Conservation (phyloP, 2,329 filamentous ascomycete genomes). For the Clarireedia homoeocarpa region DNA sequence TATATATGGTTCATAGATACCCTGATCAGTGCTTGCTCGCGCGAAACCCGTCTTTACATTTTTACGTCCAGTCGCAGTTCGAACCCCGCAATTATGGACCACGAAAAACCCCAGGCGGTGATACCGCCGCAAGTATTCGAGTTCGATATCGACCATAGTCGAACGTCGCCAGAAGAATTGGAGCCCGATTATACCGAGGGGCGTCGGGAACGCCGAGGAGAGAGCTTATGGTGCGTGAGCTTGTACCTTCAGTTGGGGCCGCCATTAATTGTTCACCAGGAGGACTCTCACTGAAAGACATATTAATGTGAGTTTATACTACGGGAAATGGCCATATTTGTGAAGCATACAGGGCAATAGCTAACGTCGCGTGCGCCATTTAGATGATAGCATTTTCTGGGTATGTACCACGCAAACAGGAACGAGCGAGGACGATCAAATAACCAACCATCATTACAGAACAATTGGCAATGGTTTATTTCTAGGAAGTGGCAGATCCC, state of each 20-base stretch:
- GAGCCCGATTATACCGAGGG: constrained; percentile 21
- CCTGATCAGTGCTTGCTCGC: not conserved
- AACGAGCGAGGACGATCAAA: constrained; percentile 4
- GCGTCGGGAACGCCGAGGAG: constrained; percentile 21
- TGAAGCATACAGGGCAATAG: not conserved
- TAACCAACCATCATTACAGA: constrained; percentile 17
- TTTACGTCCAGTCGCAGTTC: not conserved
- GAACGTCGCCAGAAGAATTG: constrained; percentile 16
- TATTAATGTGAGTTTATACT: constrained; percentile 29
- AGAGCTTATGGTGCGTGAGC: constrained; percentile 23
- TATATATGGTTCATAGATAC: constrained; percentile 3
- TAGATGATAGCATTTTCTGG: constrained; percentile 40
- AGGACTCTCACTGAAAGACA: constrained; percentile 35
- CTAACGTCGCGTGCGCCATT: not conserved
- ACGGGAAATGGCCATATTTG: not conserved
- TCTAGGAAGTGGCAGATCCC: constrained; percentile 33
- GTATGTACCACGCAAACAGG: constrained; percentile 21
- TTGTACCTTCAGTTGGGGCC: not conserved
- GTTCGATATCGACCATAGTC: constrained; percentile 13
- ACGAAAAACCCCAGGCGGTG: constrained; percentile 26
- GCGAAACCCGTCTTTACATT: not conserved
- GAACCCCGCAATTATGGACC: constrained; percentile 18
- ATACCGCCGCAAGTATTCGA: constrained; percentile 21
- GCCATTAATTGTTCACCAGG: constrained; percentile 24
- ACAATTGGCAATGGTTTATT: constrained; percentile 37